Conservation (phyloP, 1,284 basidiomycete genomes). For the Sporisorium scitamineum region DNA sequence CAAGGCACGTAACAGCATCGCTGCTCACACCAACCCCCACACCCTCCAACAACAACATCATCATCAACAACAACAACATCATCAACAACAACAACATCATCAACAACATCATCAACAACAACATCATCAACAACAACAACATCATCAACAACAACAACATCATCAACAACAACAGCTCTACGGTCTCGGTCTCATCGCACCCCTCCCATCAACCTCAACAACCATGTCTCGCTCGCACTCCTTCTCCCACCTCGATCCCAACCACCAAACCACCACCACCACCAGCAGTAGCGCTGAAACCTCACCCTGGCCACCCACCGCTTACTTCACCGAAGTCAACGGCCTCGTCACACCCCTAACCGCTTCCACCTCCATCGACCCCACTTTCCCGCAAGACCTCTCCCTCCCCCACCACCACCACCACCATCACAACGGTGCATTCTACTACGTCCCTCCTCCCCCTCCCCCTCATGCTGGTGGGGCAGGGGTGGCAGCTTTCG, state of each 20-base stretch:
- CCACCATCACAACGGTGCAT: background rate
- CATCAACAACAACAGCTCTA: slow-evolving; percentile 8
- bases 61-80: slow-evolving; percentile 7
- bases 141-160: background rate
- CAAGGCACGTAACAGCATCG: background rate
- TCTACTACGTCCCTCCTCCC: background rate
- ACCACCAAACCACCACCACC: no score
- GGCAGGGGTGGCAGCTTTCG: background rate
- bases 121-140: slow-evolving; percentile 3
- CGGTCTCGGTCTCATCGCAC: slow-evolving; percentile 13
- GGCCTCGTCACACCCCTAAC: slow-evolving; percentile 33
- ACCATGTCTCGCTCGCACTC: slow-evolving; percentile 17
- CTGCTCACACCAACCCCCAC: background rate
- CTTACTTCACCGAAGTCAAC: slow-evolving; percentile 16
- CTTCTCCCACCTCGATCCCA: no score
- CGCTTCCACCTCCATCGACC: slow-evolving; percentile 11
- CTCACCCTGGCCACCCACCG: slow-evolving; percentile 15
- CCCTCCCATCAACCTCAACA: background rate
- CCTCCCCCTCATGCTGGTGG: background rate
- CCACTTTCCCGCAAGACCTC: slow-evolving; percentile 3
- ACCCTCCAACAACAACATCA: background rate
- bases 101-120: slow-evolving; percentile 6
- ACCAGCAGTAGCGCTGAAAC: no score
- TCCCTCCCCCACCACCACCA: background rate
- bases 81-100: background rate